Base-by-base conservation (phyloP, 371 early-diverging fungal species). In the Lichtheimia hyalospora region DNA sequence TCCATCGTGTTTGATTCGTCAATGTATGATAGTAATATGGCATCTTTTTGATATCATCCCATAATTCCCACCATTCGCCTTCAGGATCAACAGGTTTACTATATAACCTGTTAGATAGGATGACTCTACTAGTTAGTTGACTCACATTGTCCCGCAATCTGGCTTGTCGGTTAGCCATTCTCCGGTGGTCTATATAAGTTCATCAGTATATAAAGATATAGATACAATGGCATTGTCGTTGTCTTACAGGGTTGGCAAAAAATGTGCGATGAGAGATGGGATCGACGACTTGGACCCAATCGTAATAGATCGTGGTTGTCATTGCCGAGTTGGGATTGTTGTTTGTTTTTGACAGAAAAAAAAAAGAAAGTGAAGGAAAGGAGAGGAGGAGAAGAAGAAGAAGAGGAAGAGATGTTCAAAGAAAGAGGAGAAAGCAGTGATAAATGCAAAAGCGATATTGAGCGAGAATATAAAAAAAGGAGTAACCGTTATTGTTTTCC, bases 31-130 rank as follows among this genome's bases (percentile, higher is more conserved):
- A 96, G 70, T 92, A 96, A 72, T 96, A 97, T 3, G 86, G 87
- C 49, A 91, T 70, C 49, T 90, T 84, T 53, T 91, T 85, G 48
- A 83, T 79, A 39, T 94, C 91, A 71, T 97, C 96, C 67, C 88
- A 88, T 39, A 96, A 82, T 77, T 96, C 95, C 96, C 97, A 96
- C 95, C 96, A 97, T 67, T 95, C 96, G 58, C 89, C 89, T 49
- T 82, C 83, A 20, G 89, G 90, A 68, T 66, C 65, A 10, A 27
- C 56, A 20, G 65, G 49, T 59, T 68, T 63, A 42, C 70, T 73
- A 21, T 13, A 5, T 4, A 24, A 4, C 3, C 27, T 20, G 25
- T 23, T 52, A 18, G 14, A 8, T 20, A 57, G 6, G 8, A 28
- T n/a, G 14, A 18, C 24, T 43, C 14, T 4, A 25, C 20, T n/a